A percentile compares a stretch with the other conserved stretches of the same genome.
Conservation (phyloP, 768 basidiomycete genomes). For the Mycena vulgaris region DNA sequence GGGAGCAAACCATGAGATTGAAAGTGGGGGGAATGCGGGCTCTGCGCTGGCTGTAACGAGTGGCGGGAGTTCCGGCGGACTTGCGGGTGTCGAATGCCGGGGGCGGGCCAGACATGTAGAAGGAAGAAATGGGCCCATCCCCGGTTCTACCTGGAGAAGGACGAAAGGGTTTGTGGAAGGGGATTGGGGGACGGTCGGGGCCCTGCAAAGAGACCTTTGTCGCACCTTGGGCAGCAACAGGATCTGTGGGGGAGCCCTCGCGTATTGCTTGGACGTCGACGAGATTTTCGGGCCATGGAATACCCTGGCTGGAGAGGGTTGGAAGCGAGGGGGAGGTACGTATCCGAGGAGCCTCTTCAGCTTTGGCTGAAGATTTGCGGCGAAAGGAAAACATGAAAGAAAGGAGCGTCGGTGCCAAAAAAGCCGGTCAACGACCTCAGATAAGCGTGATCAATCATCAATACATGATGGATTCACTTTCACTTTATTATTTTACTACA, state of each 20-base stretch:
- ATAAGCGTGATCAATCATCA: no score
- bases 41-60: constrained; percentile 75
- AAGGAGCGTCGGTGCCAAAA: constrained; percentile 34
- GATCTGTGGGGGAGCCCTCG: constrained; percentile 57
- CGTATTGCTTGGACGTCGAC: constrained; percentile 81
- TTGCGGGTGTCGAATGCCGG: constrained; percentile 75
- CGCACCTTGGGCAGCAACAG: constrained; percentile 71
- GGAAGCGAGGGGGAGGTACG: constrained; percentile 88
- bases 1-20: constrained; percentile 81
- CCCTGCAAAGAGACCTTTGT: constrained; percentile 76
- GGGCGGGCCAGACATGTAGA: constrained; percentile 78
- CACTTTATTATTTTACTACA: constrained; percentile 13
- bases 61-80: constrained; percentile 53
- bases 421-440: constrained; percentile 39
- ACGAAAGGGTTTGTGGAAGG: constrained; percentile 90
- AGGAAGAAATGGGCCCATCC: constrained; percentile 73
- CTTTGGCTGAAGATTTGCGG: constrained; percentile 75
- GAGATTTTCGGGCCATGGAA: constrained; percentile 89
- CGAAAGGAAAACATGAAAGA: constrained; percentile 81
- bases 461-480: no score
- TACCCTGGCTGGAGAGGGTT: constrained; percentile 79
- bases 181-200: constrained; percentile 67
- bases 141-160: constrained; percentile 61
- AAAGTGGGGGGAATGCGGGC: constrained; percentile 81
- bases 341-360: constrained; percentile 63